These are phyloP conservation scores for Lepidium campestre DNA, from an alignment of 441 rosid genomes.

Conservation along the genomic window DNA sequence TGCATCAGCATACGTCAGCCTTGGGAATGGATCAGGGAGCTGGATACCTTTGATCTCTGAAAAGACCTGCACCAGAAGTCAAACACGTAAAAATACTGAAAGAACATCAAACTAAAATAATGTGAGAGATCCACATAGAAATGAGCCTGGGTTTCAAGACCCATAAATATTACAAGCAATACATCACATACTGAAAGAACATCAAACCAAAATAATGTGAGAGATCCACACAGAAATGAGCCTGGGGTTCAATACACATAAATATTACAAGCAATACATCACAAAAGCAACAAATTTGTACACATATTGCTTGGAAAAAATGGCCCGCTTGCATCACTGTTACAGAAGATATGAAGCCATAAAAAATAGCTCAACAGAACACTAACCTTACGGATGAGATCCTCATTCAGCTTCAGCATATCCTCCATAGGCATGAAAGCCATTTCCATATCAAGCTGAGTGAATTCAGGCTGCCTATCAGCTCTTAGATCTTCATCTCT, in stretches of 20 bases:
- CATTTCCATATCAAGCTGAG: slow-evolving; percentile 96
- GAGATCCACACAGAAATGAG: not conserved
- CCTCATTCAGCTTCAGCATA: slow-evolving; percentile 85
- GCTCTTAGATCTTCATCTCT: slow-evolving; percentile 98
- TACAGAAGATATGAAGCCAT: not conserved
- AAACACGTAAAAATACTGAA: not conserved
- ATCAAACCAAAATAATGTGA: not conserved
- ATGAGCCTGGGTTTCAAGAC: too few relatives aligned
- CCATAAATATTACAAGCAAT: too few relatives aligned
- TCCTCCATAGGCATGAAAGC: slow-evolving; percentile 89
- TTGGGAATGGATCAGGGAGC: slow-evolving; percentile 79
- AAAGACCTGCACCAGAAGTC: slow-evolving; percentile 57
- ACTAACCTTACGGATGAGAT: slow-evolving; percentile 77
- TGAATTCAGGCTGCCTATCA: slow-evolving; percentile 98
- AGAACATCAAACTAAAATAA: not conserved
- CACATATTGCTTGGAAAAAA: not conserved
- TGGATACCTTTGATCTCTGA: slow-evolving; percentile 71
- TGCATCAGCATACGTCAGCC: slow-evolving; percentile 90
- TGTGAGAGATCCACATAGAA: not conserved
- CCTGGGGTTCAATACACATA: not conserved
- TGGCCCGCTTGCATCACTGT: not conserved
- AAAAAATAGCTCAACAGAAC: not conserved
- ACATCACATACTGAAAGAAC: not conserved
- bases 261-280: slow-evolving; percentile 1
- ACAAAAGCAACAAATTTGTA: not conserved